Evolutionary conservation across 2,329 filamentous ascomycete species (phyloP).

Genomic region (Trichoderma sp.): DNA sequence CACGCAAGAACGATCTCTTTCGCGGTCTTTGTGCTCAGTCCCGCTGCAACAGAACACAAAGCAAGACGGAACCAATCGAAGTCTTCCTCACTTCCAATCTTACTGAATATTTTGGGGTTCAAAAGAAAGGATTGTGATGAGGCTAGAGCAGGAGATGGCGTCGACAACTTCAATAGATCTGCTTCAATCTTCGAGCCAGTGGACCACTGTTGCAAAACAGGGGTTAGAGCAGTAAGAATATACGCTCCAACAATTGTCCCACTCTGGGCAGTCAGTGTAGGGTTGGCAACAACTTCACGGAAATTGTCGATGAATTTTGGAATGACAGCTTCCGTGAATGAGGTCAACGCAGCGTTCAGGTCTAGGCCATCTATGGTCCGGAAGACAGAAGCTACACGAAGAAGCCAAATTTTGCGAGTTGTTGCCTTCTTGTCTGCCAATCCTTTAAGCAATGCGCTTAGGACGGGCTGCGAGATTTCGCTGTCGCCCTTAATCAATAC

Average conservation of each 20-base stretch:
- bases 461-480: conserved; percentile 62
- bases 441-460: conserved; percentile 76
- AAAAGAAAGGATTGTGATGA: conserved; percentile 86
- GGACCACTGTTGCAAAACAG: conserved; percentile 52
- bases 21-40: conserved; percentile 49
- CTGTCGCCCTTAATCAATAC: conserved; percentile 60
- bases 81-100: conserved; percentile 72
- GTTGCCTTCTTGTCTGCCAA: conserved; percentile 79
- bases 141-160: conserved; percentile 66
- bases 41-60: conserved; percentile 59
- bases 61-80: conserved; percentile 73
- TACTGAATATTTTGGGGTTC: conserved; percentile 80
- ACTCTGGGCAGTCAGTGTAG: conserved; percentile 74
- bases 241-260: conserved; percentile 80
- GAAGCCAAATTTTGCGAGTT: conserved; percentile 76
- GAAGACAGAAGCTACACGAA: conserved; percentile 70
- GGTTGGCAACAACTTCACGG: conserved; percentile 75
- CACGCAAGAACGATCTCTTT: conserved; percentile 63
- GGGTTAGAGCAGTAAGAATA: conserved; percentile 65
- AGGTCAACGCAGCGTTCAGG: conserved; percentile 46
- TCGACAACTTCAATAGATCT: conserved; percentile 55
- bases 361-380: conserved; percentile 50
- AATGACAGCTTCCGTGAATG: conserved; percentile 53
- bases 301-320: conserved; percentile 66
- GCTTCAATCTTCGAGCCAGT: conserved; percentile 49